These are phyloP conservation scores for Talaromyces sp. DNA, from an alignment of 2,329 filamentous ascomycete genomes.

Conservation along the genomic window DNA sequence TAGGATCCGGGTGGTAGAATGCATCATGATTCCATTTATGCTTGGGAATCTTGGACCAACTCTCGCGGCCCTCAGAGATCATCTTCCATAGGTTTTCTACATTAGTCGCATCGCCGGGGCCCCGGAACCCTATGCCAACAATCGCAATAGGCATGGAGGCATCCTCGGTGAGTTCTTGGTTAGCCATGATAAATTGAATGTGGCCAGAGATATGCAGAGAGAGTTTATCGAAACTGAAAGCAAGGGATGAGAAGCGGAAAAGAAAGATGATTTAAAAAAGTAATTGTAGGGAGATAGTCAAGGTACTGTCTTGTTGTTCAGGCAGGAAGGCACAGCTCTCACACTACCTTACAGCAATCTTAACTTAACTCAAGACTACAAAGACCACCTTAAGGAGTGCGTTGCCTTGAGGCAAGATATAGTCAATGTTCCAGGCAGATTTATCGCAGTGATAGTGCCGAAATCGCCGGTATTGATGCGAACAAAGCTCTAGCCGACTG, in stretches of 20 bases:
- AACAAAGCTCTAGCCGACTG: neutral
- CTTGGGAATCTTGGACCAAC: slow-evolving; percentile 31
- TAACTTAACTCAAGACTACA: neutral
- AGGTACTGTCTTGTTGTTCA: neutral
- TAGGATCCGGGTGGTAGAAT: slow-evolving; percentile 35
- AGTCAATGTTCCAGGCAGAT: neutral
- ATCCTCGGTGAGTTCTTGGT: neutral
- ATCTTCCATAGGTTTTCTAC: slow-evolving; percentile 31
- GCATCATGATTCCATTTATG: slow-evolving; percentile 31
- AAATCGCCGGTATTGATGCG: neutral
- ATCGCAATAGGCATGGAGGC: slow-evolving; percentile 26
- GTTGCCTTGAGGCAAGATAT: neutral
- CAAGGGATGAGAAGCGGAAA: neutral
- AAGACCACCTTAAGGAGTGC: neutral
- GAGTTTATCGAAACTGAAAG: neutral
- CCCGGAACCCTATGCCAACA: slow-evolving; percentile 28
- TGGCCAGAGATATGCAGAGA: neutral
- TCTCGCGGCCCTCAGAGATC: slow-evolving; percentile 25
- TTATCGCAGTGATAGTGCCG: neutral
- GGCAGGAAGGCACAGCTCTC: neutral
- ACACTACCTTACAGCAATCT: neutral
- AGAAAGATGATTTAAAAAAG: neutral
- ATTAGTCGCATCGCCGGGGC: slow-evolving; percentile 28
- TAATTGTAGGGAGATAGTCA: neutral
- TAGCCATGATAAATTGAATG: neutral